phyloP scores from a whole-genome alignment of 1,284 basidiomycete species.

The Leccinum ponderosum region DNA sequence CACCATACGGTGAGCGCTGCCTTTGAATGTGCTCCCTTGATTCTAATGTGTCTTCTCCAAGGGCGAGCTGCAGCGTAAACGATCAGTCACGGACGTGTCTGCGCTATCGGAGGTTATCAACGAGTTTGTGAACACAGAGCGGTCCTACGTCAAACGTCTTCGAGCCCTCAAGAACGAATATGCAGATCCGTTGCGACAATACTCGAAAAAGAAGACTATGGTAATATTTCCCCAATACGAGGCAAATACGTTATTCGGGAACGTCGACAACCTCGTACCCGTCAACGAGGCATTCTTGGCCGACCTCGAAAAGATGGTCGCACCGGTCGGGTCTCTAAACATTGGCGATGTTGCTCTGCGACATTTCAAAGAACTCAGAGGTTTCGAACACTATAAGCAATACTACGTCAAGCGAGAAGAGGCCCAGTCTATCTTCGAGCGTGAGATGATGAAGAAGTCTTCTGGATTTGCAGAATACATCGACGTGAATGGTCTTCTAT shows the following conservation, averaged over 20 bases:
- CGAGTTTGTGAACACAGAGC: slow-evolving; percentile 78
- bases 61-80: slow-evolving; percentile 49
- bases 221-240: slow-evolving; percentile 88
- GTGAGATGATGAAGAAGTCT: slow-evolving; percentile 75
- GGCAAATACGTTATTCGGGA: slow-evolving; percentile 91
- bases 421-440: slow-evolving; percentile 86
- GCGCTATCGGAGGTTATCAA: slow-evolving; percentile 69
- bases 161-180: slow-evolving; percentile 79
- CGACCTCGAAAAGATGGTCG: slow-evolving; percentile 81
- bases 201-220: slow-evolving; percentile 81
- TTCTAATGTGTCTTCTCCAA: slow-evolving; percentile 28
- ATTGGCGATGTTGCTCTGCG: slow-evolving; percentile 85
- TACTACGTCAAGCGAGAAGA: slow-evolving; percentile 94
- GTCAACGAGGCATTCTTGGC: slow-evolving; percentile 85
- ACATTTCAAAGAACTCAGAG: slow-evolving; percentile 80
- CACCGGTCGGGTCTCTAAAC: slow-evolving; percentile 53
- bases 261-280: slow-evolving; percentile 86
- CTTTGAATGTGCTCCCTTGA: not conserved
- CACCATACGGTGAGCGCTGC: slow-evolving; percentile 44
- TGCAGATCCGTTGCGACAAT: slow-evolving; percentile 86
- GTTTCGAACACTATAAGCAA: slow-evolving; percentile 89
- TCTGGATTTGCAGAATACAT: slow-evolving; percentile 81
- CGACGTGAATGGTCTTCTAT: slow-evolving; percentile 57
- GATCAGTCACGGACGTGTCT: slow-evolving; percentile 59
- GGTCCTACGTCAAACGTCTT: slow-evolving; percentile 74